Evolutionary conservation across 345 rosid species (phyloP), one percentile per base, ranked within the genome.

Genomic region (Bruguiera gymnorhiza): DNA sequence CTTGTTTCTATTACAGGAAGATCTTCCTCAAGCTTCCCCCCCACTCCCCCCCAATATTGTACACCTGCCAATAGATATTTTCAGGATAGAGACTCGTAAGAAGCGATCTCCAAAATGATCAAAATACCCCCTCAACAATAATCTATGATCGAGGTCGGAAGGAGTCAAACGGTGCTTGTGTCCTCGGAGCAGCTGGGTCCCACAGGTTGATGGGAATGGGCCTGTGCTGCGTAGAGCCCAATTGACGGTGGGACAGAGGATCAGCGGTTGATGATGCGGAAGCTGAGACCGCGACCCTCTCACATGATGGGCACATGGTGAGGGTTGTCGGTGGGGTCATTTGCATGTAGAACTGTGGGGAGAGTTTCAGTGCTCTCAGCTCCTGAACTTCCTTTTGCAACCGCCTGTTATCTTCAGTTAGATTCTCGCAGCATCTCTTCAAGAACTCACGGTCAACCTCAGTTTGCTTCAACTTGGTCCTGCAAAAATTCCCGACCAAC

Each of bases 291-390:
- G 85, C 90, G 8, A 90, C 89, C 72, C 96, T 95, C 83, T 92
- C 98, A 70, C 99, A 96, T 16, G 98, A 90, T 16, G 98, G 97
- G 83, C 99, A 96, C 89, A 96, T 89, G 89, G 97, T 96, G 46
- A 96, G 88, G 20, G 99, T 96, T 11, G 98, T 92, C 1, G 99
- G 99, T 70, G 99, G 99, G 83, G 87, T 83, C 98, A 92, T 88
- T 67, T 86, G 97, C 99, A 96, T 92, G 97, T 87, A 96, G 80
- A 96, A 89, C 79, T 90, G 98, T 7, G 98, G 93, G 80, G 98
- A 92, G 6, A 90, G 89, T 78, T 96, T 96, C 70, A 96, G 86
- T 73, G 98, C 96, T 59, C 98, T 88, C 78, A 96, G 84, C 78
- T 92, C 98, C 76, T 87, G 92, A 43, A 92, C 97, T 71, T 96